phyloP scores from a whole-genome alignment of 495 filamentous ascomycete genomes.

The Parachaetomium inaequale region DNA sequence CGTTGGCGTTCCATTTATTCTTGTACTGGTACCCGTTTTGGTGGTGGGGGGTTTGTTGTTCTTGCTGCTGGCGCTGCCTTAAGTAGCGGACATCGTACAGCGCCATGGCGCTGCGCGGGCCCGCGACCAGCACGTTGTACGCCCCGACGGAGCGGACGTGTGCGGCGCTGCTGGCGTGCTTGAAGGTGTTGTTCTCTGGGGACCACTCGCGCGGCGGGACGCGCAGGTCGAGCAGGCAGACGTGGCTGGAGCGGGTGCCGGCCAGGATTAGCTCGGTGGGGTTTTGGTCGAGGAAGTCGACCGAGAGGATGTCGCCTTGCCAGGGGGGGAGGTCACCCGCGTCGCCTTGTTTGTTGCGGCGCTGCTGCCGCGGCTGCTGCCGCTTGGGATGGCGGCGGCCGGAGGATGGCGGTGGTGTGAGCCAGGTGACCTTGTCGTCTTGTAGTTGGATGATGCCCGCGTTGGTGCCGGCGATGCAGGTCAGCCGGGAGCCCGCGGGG shows the following conservation, averaged over 20 bases:
- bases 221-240: constrained; percentile 37
- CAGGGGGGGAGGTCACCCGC: neutral
- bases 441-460: constrained; percentile 26
- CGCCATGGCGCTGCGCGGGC: constrained; percentile 33
- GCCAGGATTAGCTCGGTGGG: constrained; percentile 31
- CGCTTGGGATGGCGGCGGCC: neutral
- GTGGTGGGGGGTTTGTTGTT: neutral
- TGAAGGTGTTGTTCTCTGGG: constrained; percentile 16
- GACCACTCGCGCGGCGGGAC: constrained; percentile 20
- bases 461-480: constrained; percentile 34
- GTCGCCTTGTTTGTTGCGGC: no score
- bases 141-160: constrained; percentile 32
- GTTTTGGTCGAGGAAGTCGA: constrained; percentile 31
- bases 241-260: constrained; percentile 35
- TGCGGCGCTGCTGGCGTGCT: constrained; percentile 29
- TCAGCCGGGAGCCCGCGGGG: constrained; percentile 5
- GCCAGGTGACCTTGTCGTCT: constrained; percentile 14
- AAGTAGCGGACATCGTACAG: constrained; percentile 41
- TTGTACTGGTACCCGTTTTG: neutral
- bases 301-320: constrained; percentile 24
- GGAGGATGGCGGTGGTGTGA: constrained; percentile 8
- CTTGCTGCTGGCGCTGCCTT: neutral
- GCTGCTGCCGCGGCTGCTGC: neutral
- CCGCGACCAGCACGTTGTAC: constrained; percentile 39
- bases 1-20: neutral